phyloP scores from a whole-genome alignment of 352 stramenopile species.

The Pythium coloratum region DNA sequence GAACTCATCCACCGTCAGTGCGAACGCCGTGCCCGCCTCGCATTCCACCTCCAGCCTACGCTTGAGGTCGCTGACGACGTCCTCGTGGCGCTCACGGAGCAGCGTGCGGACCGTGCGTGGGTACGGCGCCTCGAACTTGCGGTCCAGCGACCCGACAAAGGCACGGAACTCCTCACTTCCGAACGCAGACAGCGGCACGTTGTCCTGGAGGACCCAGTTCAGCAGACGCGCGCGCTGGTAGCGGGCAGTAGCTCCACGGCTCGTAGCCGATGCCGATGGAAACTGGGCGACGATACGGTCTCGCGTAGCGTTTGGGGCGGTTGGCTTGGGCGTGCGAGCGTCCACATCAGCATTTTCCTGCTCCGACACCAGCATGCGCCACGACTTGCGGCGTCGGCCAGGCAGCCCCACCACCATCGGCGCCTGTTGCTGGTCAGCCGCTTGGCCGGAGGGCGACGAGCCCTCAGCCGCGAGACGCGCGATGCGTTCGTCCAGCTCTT shows the following conservation, averaged over 20 bases:
- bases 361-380: conserved; percentile 15
- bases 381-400: conserved; percentile 17
- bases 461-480: conserved; percentile 4
- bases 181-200: conserved; percentile 8
- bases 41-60: conserved; percentile 11
- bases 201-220: conserved; percentile 20
- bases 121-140: conserved; percentile 13
- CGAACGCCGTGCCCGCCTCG: conserved; percentile 10
- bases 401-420: not conserved
- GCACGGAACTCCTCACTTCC: conserved; percentile 13
- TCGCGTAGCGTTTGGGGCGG: not conserved
- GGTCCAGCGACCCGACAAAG: conserved; percentile 11
- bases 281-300: not conserved
- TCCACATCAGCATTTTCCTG: conserved; percentile 6
- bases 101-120: not conserved
- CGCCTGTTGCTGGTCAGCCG: not conserved
- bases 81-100: conserved; percentile 7
- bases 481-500: conserved; percentile 15
- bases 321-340: not conserved
- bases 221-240: conserved; percentile 15
- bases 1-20: conserved; percentile 11
- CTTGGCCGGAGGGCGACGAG: not conserved
- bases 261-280: not conserved
- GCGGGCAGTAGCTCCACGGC: not conserved
- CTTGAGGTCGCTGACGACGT: not conserved